phyloP scores from a whole-genome alignment of 768 basidiomycete genomes.

The Sutorius australiensis region DNA sequence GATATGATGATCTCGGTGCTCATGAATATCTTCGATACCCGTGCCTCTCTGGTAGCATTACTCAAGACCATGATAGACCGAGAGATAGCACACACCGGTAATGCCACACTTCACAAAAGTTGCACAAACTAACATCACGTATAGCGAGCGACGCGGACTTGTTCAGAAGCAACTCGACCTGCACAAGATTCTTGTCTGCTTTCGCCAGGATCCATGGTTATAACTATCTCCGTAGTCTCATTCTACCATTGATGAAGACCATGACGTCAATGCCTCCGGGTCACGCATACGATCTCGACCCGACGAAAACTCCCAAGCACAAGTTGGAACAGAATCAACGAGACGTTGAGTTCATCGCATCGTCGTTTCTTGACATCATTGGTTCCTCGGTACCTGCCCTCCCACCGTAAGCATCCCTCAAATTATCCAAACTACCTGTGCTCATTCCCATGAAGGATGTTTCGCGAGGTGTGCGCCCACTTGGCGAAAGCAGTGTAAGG shows the following conservation, averaged over 20 bases:
- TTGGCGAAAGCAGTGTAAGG: conserved; percentile 76
- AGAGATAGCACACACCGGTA: conserved; percentile 78
- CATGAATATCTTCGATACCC: conserved; percentile 81
- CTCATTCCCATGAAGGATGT: conserved; percentile 51
- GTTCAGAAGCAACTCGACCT: conserved; percentile 86
- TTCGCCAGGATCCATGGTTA: conserved; percentile 92
- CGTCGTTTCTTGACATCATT: conserved; percentile 73
- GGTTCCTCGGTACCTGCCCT: conserved; percentile 63
- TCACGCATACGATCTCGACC: conserved; percentile 76
- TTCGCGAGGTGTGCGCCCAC: conserved; percentile 83
- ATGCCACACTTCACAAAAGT: conserved; percentile 5
- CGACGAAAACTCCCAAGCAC: conserved; percentile 52
- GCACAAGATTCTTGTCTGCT: conserved; percentile 79
- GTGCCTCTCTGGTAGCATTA: conserved; percentile 64
- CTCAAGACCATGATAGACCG: conserved; percentile 83
- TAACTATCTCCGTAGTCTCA: conserved; percentile 78
- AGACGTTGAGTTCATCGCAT: conserved; percentile 69
- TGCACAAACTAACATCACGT: conserved; percentile 1
- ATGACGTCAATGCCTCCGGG: conserved; percentile 72
- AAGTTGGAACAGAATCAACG: conserved; percentile 64
- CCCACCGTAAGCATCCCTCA: conserved; percentile 57
- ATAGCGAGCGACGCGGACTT: conserved; percentile 78
- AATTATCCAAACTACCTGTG: not conserved
- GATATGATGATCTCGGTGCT: conserved; percentile 84
- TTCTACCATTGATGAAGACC: conserved; percentile 71